Percentiles rank a stretch among this genome's conserved stretches.
These are phyloP conservation scores for Nicotiana obtusifolia DNA, from an alignment of 257 asterid genomes.

Conservation along the genomic window DNA sequence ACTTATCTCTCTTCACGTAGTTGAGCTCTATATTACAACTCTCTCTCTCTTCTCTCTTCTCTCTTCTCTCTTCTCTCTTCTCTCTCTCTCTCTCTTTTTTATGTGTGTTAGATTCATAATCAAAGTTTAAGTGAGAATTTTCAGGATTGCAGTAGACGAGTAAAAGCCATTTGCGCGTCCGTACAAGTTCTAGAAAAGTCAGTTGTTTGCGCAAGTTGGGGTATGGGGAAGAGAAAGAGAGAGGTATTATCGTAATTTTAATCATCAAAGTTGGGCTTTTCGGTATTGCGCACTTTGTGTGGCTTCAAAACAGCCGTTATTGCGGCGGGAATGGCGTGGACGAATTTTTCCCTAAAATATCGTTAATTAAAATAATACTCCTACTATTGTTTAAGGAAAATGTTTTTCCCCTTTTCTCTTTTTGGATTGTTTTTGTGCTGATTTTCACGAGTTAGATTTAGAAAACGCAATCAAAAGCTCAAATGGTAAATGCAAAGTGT, in stretches of 20 bases:
- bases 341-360: not conserved
- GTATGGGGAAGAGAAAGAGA: constrained; percentile 2
- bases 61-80: no score
- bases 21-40: not conserved
- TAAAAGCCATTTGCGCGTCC: constrained; percentile 30
- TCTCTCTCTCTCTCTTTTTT: no score
- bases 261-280: constrained; percentile 22
- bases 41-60: no score
- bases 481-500: not conserved
- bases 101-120: no score
- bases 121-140: no score
- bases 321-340: constrained; percentile 70
- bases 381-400: not conserved
- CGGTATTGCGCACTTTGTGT: constrained; percentile 26
- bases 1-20: not conserved
- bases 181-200: constrained; percentile 35
- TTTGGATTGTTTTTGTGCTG: not conserved
- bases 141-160: not conserved
- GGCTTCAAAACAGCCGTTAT: constrained; percentile 44
- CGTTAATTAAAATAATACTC: not conserved
- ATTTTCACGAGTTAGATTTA: not conserved
- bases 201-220: constrained; percentile 22
- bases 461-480: not conserved
- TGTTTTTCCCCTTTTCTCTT: not conserved
- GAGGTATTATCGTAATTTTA: constrained; percentile 23